phyloP scores from a whole-genome alignment of 2,329 filamentous ascomycete species.

The Fusarium sp. region DNA sequence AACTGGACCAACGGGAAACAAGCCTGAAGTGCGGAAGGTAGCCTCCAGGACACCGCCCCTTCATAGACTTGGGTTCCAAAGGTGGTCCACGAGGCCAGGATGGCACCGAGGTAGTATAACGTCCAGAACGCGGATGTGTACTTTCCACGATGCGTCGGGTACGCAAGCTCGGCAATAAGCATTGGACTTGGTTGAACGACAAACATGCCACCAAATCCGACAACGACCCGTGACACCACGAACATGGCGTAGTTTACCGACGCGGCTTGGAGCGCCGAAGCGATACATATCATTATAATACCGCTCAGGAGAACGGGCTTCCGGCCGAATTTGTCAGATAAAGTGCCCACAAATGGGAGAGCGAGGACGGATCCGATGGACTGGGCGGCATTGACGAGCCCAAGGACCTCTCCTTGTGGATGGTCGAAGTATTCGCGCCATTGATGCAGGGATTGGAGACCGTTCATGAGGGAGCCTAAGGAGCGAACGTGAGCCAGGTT shows the following conservation, averaged over 20 bases:
- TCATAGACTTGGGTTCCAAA: constrained; percentile 52
- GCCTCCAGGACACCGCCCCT: constrained; percentile 49
- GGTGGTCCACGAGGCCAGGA: constrained; percentile 57
- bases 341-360: constrained; percentile 51
- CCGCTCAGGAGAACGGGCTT: constrained; percentile 54
- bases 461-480: constrained; percentile 56
- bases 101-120: constrained; percentile 56
- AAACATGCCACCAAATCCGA: constrained; percentile 53
- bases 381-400: constrained; percentile 53
- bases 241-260: constrained; percentile 56
- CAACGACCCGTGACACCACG: constrained; percentile 51
- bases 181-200: constrained; percentile 51
- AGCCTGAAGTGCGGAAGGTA: constrained; percentile 49
- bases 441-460: constrained; percentile 57
- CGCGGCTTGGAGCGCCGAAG: constrained; percentile 55
- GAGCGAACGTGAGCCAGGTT: constrained; percentile 3
- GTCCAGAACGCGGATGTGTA: constrained; percentile 55
- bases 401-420: constrained; percentile 50
- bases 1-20: constrained; percentile 59
- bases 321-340: constrained; percentile 58
- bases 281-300: constrained; percentile 54
- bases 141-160: constrained; percentile 53
- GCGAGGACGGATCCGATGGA: constrained; percentile 55
- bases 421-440: constrained; percentile 59
- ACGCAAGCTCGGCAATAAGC: constrained; percentile 54